Conservation (phyloP, 257 asterid species). For the Solanum medicagineum region DNA sequence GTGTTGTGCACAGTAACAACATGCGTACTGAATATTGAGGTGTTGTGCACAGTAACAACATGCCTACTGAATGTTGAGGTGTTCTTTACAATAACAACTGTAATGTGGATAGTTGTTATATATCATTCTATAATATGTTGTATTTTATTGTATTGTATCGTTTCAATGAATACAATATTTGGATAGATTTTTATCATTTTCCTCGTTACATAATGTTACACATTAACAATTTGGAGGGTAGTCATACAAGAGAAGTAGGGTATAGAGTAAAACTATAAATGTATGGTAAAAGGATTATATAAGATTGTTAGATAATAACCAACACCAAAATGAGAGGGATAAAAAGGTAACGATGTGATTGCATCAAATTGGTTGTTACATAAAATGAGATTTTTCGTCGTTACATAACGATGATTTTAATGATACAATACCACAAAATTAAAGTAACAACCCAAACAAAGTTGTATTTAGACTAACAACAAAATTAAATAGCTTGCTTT, state of each 20-base stretch:
- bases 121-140: not conserved
- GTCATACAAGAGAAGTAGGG: not conserved
- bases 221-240: not conserved
- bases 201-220: not conserved
- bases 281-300: not conserved
- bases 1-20: not conserved
- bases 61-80: not conserved
- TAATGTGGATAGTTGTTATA: not conserved
- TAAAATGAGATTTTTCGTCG: not conserved
- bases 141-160: not conserved
- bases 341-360: not conserved
- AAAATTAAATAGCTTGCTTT: not conserved
- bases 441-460: not conserved
- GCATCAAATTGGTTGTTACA: not conserved
- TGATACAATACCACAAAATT: not conserved
- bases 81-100: not conserved
- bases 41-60: not conserved
- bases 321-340: not conserved
- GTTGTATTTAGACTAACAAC: not conserved
- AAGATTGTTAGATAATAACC: not conserved
- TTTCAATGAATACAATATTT: not conserved
- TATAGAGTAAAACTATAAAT: not conserved
- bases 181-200: not conserved
- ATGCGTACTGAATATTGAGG: not conserved
- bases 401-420: not conserved